phyloP scores from a whole-genome alignment of 2,329 filamentous ascomycete species.

The Akanthomyces dipterigenus region DNA sequence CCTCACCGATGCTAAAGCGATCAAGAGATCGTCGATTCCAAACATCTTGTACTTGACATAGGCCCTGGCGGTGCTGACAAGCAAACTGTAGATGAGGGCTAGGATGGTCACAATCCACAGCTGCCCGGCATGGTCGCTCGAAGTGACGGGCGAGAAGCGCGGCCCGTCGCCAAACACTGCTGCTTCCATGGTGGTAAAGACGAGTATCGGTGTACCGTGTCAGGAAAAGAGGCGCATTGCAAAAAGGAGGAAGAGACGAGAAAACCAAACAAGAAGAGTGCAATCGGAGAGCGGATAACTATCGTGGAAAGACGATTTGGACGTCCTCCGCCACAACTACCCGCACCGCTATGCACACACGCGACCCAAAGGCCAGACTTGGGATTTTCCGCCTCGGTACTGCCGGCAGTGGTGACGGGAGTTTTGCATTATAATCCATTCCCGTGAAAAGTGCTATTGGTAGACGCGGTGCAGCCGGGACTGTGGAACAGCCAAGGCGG shows the following conservation, averaged over 20 bases:
- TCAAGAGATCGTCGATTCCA: conserved; percentile 15
- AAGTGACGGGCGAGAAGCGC: conserved; percentile 15
- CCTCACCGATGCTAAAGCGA: conserved; percentile 11
- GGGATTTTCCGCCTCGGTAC: neutral
- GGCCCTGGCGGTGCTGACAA: conserved; percentile 2
- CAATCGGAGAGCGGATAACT: neutral
- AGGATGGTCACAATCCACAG: conserved; percentile 17
- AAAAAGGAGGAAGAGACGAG: neutral
- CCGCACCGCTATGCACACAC: neutral
- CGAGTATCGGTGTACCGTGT: neutral
- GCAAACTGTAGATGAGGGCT: conserved; percentile 13
- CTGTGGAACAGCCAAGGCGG: neutral
- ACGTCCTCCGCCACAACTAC: neutral
- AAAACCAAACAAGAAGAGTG: neutral
- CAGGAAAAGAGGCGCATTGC: neutral
- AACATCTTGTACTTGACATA: conserved; percentile 17
- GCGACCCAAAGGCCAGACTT: neutral
- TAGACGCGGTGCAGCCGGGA: neutral
- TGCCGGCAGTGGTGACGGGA: neutral
- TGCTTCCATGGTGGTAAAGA: neutral
- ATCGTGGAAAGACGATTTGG: neutral
- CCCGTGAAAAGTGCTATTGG: too few species aligned
- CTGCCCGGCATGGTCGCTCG: conserved; percentile 15
- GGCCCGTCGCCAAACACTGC: neutral
- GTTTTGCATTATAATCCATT: neutral